Conservation (phyloP, 1,284 basidiomycete species). For the Apiotrichum mycotoxinovorans region DNA sequence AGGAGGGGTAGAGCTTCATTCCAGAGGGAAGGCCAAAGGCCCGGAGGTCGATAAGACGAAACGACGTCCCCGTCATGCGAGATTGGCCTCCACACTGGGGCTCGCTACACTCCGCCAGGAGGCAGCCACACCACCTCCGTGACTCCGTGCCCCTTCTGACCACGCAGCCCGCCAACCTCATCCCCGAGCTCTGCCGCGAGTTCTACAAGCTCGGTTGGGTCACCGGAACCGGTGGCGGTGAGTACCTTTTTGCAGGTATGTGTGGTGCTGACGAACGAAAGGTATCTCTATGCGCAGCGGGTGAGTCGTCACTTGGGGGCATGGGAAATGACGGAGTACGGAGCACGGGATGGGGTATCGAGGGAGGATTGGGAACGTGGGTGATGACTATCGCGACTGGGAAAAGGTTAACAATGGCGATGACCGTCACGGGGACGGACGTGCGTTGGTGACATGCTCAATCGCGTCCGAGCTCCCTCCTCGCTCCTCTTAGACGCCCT, state of each 20-base stretch:
- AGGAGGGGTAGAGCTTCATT: too few relatives aligned
- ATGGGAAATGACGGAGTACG: background rate
- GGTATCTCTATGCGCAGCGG: constrained; percentile 66
- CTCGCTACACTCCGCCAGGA: background rate
- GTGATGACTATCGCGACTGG: too few relatives aligned
- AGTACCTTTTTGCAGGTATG: constrained; percentile 10
- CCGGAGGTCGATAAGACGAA: too few relatives aligned
- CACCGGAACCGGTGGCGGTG: constrained; percentile 56
- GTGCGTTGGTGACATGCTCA: too few relatives aligned
- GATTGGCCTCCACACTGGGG: too few relatives aligned
- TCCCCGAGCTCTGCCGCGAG: constrained; percentile 65
- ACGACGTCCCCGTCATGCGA: too few relatives aligned
- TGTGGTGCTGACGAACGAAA: background rate
- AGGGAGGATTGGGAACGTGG: background rate
- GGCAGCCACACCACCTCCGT: too few relatives aligned
- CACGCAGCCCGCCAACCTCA: constrained; percentile 75
- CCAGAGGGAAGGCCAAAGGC: too few relatives aligned
- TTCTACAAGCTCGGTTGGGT: constrained; percentile 60
- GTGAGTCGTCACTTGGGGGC: constrained; percentile 50
- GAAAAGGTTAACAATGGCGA: too few relatives aligned
- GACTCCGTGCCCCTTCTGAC: background rate
- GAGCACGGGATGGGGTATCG: background rate
- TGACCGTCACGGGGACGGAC: too few relatives aligned
- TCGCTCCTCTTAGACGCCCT: too few relatives aligned
- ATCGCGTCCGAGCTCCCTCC: too few relatives aligned